Conservation (phyloP, 2,329 filamentous ascomycete species). For the Trichoderma aggressivum region DNA sequence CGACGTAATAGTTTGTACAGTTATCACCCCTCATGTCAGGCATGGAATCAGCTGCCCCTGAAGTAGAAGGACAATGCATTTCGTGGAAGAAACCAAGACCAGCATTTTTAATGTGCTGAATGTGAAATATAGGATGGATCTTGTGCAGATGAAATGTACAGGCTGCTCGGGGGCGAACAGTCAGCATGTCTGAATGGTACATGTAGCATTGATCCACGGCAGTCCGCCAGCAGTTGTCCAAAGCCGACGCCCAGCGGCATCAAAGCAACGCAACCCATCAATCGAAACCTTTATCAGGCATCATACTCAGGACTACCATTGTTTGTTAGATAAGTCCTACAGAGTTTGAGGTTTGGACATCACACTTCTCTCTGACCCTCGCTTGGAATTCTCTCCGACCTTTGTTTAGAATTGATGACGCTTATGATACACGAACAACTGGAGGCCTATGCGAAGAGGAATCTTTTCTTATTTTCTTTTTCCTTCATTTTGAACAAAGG, state of each 20-base stretch:
- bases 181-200: background rate
- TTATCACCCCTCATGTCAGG: background rate
- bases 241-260: background rate
- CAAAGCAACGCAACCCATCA: background rate
- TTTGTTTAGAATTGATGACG: background rate
- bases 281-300: background rate
- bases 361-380: background rate
- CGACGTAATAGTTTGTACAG: background rate
- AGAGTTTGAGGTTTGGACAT: background rate
- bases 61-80: background rate
- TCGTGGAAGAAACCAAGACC: background rate
- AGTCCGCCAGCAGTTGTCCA: background rate
- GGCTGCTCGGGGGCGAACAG: background rate
- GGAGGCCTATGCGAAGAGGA: background rate
- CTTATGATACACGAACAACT: background rate
- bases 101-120: accelerated
- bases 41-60: background rate
- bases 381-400: no score
- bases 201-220: background rate
- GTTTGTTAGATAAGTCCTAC: background rate
- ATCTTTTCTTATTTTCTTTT: background rate
- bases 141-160: background rate
- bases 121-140: background rate
- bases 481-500: background rate
- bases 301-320: background rate